Percentiles rank a stretch among this genome's conserved stretches.
Evolutionary conservation across 495 filamentous ascomycete genomes (phyloP).

Genomic region (Aspergillus steynii): DNA sequence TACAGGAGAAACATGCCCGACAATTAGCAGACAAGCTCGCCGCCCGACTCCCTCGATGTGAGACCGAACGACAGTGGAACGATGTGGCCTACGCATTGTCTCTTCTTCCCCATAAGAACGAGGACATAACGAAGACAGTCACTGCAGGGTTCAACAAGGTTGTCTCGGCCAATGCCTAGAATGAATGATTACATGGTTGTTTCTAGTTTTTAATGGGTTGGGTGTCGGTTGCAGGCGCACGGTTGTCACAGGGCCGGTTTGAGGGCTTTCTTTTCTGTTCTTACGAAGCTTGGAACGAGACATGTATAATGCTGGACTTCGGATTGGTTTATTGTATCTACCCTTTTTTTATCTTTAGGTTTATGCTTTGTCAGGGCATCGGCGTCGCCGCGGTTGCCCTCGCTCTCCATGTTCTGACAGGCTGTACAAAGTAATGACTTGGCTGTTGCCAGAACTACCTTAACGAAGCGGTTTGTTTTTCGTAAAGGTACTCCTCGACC

Average conservation of each 20-base stretch:
- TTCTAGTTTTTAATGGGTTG: conserved; percentile 24
- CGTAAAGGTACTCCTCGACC: too few species aligned
- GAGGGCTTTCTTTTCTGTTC: too few species aligned
- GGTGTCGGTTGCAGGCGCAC: conserved; percentile 4
- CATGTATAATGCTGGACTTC: neutral
- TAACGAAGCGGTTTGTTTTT: too few species aligned
- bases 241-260: neutral
- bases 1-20: conserved; percentile 94
- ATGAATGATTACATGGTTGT: conserved; percentile 8
- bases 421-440: neutral
- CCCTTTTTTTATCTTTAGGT: neutral
- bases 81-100: conserved; percentile 92
- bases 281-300: neutral
- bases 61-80: conserved; percentile 93
- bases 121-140: conserved; percentile 87
- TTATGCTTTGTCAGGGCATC: neutral
- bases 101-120: conserved; percentile 92
- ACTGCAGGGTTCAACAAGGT: conserved; percentile 78
- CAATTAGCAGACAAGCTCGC: conserved; percentile 93
- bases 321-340: neutral
- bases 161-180: conserved; percentile 64
- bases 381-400: too few species aligned
- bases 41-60: conserved; percentile 79
- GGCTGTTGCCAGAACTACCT: too few species aligned
- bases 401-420: neutral